These are phyloP conservation scores for Candida boleticola DNA, from an alignment of 805 yeast genomes.

Conservation along the genomic window DNA sequence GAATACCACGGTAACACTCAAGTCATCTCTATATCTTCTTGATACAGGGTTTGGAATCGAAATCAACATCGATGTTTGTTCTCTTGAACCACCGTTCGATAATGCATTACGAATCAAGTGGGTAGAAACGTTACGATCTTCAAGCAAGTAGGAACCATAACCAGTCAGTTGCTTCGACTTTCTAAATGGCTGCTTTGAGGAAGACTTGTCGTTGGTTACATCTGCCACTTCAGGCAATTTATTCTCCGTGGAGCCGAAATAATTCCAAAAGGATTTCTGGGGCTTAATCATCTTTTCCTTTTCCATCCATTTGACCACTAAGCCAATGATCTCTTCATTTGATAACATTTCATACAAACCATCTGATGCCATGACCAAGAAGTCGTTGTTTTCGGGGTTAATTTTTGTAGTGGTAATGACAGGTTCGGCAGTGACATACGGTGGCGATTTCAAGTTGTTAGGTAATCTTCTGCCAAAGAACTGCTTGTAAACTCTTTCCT, in stretches of 20 bases:
- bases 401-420: slow-evolving; percentile 81
- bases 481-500: slow-evolving; percentile 66
- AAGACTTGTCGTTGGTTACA: slow-evolving; percentile 53
- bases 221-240: slow-evolving; percentile 65
- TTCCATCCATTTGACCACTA: slow-evolving; percentile 93
- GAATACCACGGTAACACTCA: slow-evolving; percentile 93
- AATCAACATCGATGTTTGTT: slow-evolving; percentile 82
- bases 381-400: slow-evolving; percentile 69
- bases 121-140: slow-evolving; percentile 88
- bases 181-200: slow-evolving; percentile 75
- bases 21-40: slow-evolving; percentile 90
- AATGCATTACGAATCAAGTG: slow-evolving; percentile 92
- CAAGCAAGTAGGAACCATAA: slow-evolving; percentile 50
- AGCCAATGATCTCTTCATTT: slow-evolving; percentile 87
- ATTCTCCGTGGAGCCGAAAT: slow-evolving; percentile 39
- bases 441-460: slow-evolving; percentile 77
- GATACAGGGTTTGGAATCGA: slow-evolving; percentile 91
- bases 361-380: slow-evolving; percentile 89
- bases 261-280: slow-evolving; percentile 45
- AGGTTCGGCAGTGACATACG: slow-evolving; percentile 97
- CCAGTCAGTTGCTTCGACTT: slow-evolving; percentile 37
- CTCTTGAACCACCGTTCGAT: slow-evolving; percentile 80
- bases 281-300: slow-evolving; percentile 60
- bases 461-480: slow-evolving; percentile 83
- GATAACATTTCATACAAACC: slow-evolving; percentile 90